Evolutionary conservation across 129 eudicot genomes (phyloP), one percentile per base, ranked within the genome.

Genomic region (Tanacetum coccineum): DNA sequence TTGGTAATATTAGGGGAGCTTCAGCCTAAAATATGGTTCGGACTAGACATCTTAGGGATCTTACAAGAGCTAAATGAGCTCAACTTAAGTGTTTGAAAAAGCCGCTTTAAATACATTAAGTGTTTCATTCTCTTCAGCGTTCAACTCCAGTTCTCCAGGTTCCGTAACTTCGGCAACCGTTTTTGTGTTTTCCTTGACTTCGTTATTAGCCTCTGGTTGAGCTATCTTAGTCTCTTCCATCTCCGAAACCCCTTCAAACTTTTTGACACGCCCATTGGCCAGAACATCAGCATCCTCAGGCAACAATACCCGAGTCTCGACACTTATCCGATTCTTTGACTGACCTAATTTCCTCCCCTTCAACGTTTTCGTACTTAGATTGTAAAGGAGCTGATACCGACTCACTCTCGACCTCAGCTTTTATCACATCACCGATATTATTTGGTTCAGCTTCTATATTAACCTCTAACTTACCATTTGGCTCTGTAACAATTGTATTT

Each of bases 131-230:
- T 50, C 74, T 74, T 67, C 78, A 62, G 51, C n/a, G 57, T 67
- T 62, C 40, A 42, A 77, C 55, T 59, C 70, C 22, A 57, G 48
- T 22, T 68, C 76, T 62, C 36, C 76, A 70, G 80, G 69, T 62
- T 56, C 75, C 22, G 56, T 42, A 62, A 51, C 28, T 68, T 51
- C 18, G 19, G 59, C 7, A 4, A 4, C 18, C 10, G 32, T 36
- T 58, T 67, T 73, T 58, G 73, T 58, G 22, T 55, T 74, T 32
- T 19, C 68, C 21, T 74, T 51, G 6, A 21, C 74, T 59, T 70
- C 73, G 49, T 67, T 63, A 73, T 45, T 70, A 70, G 66, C 67
- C 73, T 64, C 84, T 56, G 66, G 59, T 71, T 42, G 53, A 44
- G 74, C 59, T 15, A 62, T 40, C 42, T 76, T 70, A 78, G 72